Conservation (phyloP, 441 rosid genomes). For the Adansonia gregorii region DNA sequence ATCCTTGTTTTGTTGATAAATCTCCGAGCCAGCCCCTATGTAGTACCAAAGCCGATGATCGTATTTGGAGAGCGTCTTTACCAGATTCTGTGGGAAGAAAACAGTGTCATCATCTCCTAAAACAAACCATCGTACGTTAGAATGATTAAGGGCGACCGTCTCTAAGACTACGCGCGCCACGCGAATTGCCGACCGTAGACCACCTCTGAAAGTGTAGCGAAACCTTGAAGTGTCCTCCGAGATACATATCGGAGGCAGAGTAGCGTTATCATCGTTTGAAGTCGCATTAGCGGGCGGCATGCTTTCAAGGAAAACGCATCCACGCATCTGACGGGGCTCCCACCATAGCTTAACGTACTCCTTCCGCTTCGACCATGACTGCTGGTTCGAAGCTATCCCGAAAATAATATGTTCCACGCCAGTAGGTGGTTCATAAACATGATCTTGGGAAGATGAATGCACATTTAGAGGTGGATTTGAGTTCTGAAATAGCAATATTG, state of each 20-base stretch:
- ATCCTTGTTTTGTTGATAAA: constrained; percentile 54
- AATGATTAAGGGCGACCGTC: constrained; percentile 56
- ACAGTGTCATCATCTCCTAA: constrained; percentile 94
- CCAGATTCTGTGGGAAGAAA: constrained; percentile 74
- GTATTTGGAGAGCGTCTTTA: constrained; percentile 79
- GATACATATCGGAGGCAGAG: constrained; percentile 68
- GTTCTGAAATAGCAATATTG: constrained; percentile 42
- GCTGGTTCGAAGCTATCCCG: constrained; percentile 65
- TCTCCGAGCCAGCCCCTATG: constrained; percentile 82
- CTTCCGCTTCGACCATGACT: constrained; percentile 60
- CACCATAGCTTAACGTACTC: constrained; percentile 83
- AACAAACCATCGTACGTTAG: constrained; percentile 79
- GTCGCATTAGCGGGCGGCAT: constrained; percentile 30
- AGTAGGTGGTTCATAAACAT: constrained; percentile 31
- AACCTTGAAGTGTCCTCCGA: constrained; percentile 79
- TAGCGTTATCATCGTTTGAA: constrained; percentile 25
- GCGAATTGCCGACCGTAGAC: constrained; percentile 75
- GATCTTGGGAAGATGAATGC: constrained; percentile 33
- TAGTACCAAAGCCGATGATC: constrained; percentile 83
- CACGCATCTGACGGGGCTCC: constrained; percentile 62
- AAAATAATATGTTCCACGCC: constrained; percentile 67
- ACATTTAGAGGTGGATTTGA: constrained; percentile 32
- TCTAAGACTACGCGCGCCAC: constrained; percentile 75
- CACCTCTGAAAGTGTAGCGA: constrained; percentile 60
- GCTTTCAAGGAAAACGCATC: constrained; percentile 81